Evolutionary conservation across 805 yeast species (phyloP).

Genomic region (Ogataea nakhonphanomensis): DNA sequence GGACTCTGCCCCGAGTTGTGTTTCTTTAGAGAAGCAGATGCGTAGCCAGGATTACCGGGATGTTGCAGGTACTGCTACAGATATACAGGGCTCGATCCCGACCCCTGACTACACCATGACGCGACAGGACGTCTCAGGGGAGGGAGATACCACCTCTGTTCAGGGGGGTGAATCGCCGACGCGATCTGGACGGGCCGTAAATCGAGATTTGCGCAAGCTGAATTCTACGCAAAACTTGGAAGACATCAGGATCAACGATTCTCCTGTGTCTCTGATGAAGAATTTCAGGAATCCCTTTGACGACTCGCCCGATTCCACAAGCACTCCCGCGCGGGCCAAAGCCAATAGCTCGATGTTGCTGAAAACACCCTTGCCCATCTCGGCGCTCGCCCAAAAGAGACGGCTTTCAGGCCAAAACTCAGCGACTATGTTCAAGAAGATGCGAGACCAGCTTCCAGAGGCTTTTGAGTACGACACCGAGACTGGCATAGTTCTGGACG

Average conservation of each 20-base stretch:
- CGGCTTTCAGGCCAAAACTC: slow-evolving; percentile 6
- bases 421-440: slow-evolving; percentile 24
- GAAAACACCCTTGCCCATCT: background rate
- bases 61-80: no score
- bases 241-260: slow-evolving; percentile 13
- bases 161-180: no score
- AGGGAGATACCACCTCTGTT: no score
- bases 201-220: background rate
- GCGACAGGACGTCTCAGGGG: no score
- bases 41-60: no score
- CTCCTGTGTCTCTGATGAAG: slow-evolving; percentile 28
- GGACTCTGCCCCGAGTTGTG: no score
- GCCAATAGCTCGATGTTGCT: background rate
- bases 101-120: no score
- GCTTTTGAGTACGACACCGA: slow-evolving; percentile 27
- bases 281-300: slow-evolving; percentile 39
- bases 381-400: background rate
- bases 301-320: slow-evolving; percentile 25
- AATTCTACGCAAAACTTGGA: slow-evolving; percentile 3
- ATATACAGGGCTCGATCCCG: no score
- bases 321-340: slow-evolving; percentile 16
- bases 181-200: no score
- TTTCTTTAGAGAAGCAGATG: no score
- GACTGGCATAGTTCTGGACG: slow-evolving; percentile 26
- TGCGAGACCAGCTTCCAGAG: slow-evolving; percentile 21